These are phyloP conservation scores for Gynochthodes officinalis DNA, from an alignment of 257 asterid genomes.

Conservation along the genomic window DNA sequence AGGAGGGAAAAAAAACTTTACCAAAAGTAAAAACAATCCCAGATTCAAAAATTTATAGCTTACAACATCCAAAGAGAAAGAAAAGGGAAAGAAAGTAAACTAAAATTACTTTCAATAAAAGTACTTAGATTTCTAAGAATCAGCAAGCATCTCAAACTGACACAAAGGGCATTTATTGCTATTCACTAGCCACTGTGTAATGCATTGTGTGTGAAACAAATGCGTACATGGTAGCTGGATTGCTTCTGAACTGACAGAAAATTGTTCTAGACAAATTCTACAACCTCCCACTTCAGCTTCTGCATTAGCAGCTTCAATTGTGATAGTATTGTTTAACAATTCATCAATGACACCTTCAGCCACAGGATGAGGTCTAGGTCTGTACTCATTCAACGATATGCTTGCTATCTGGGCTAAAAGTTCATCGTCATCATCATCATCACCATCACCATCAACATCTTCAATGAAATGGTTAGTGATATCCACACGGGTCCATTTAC, in stretches of 20 bases:
- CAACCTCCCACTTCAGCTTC: neutral
- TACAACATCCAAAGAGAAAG: neutral
- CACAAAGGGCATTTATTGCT: constrained; percentile 4
- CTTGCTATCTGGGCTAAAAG: neutral
- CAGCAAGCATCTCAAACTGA: neutral
- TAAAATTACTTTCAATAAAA: too few relatives aligned
- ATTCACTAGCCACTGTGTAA: constrained; percentile 1
- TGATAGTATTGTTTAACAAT: neutral
- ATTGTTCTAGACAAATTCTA: neutral
- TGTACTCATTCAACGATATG: neutral
- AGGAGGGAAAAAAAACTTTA: too few relatives aligned
- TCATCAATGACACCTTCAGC: neutral
- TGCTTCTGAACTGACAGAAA: neutral
- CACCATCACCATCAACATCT: too few relatives aligned
- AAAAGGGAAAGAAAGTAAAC: too few relatives aligned
- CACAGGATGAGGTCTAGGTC: neutral
- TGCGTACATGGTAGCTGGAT: constrained; percentile 7
- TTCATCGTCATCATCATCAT: neutral
- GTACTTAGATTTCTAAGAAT: too few relatives aligned
- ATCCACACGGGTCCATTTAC: neutral
- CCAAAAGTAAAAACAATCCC: too few relatives aligned
- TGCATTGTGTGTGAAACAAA: constrained; percentile 11
- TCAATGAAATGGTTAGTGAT: too few relatives aligned
- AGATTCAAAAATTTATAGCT: too few relatives aligned
- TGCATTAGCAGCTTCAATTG: neutral